phyloP scores from a whole-genome alignment of 208 protist genomes.

The Trypanosoma cruzi region DNA sequence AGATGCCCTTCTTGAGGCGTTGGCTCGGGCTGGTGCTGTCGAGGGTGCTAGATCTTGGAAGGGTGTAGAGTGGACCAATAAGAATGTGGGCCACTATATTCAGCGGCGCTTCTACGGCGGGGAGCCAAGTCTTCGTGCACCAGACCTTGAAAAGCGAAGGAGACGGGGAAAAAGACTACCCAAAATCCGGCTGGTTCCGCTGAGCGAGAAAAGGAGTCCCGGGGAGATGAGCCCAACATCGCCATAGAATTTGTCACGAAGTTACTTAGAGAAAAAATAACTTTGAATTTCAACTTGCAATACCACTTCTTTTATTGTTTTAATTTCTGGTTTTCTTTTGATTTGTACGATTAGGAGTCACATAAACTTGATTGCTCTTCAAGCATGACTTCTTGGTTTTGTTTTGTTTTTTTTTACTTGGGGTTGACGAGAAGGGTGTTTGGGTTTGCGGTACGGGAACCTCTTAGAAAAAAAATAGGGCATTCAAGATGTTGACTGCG shows the following conservation, averaged over 20 bases:
- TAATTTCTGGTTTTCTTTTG: background rate
- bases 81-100: conserved; percentile 89
- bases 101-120: conserved; percentile 87
- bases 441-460: background rate
- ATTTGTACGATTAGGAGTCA: background rate
- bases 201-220: conserved; percentile 21
- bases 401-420: background rate
- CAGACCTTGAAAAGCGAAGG: conserved; percentile 57
- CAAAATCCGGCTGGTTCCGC: conserved; percentile 60
- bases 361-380: background rate
- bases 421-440: background rate
- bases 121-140: conserved; percentile 77
- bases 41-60: conserved; percentile 22
- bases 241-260: background rate
- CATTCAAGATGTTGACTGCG: background rate
- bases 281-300: background rate
- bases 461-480: background rate
- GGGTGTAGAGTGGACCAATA: conserved; percentile 73
- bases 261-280: conserved; percentile 7
- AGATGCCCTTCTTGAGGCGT: conserved; percentile 1
- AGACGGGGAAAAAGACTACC: conserved; percentile 35
- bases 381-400: background rate
- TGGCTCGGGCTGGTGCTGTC: conserved; percentile 11
- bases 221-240: background rate
- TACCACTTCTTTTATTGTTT: background rate